Base-by-base conservation (phyloP, 805 yeast species). In the Starmera amethionina region DNA sequence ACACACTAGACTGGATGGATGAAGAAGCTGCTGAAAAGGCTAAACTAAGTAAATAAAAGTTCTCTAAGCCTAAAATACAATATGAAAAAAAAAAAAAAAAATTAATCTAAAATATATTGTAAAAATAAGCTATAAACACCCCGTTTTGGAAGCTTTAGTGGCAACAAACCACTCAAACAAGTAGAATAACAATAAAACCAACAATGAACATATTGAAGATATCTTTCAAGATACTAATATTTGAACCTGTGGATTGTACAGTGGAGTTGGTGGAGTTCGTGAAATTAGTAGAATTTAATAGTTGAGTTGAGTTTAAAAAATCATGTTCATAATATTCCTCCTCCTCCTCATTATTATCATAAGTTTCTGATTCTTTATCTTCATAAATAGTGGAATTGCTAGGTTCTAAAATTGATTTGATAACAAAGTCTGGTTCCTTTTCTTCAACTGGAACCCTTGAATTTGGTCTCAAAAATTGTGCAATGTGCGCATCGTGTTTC, bases 1-100 rank as follows among this genome's bases (percentile, higher is more conserved):
- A 72, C 47, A 87, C 96, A 2, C 65, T 88, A 43, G 84, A 78
- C 40, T 88, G 96, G 94, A 81, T 89, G 82, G 81, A 88, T 55
- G 96, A 87, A 60, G 54, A 42, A n/a, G 51, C 50, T 30, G 28
- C 29, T 22, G 29, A 16, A n/a, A 35, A 35, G 15, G 13, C 15
- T 12, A 18, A 19, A 33, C 12, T 8, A 18, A 12, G 11, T 12
- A 19, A 19, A 8, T 34, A 10, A 34, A 34, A 19, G 25, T 34
- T 22, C 22, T n/a, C 5, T 6, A 22, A 22, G 2, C 16, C 32
- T 30, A 25, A 25, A 35, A 8, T 8, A 8, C 14, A n/a, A 27
- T 13, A 14, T 13, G 30, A 13, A 16, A 16, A 35, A 8, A 22
- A 22, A 4, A 13, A 16, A 16, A 35, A 8, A 22, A 22, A 4